Base-by-base conservation (phyloP, 2,329 filamentous ascomycete species). In the Pestalotiopsis fici region DNA sequence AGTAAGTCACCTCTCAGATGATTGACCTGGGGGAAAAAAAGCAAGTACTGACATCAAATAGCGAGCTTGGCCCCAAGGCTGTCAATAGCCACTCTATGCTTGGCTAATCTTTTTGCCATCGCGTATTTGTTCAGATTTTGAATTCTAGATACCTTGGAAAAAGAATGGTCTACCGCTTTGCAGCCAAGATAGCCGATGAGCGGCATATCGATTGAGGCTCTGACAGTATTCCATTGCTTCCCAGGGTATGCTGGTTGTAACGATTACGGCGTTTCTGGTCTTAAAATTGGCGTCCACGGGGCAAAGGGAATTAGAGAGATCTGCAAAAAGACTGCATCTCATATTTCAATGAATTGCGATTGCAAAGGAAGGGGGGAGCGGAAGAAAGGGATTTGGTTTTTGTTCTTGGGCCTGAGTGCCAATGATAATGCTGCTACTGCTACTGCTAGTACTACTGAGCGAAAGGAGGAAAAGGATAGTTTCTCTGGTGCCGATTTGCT, bases 41-140 rank as follows among this genome's bases (percentile, higher is more conserved):
- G 21, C 65, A 69, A 18, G 71, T 72, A 72, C 64, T 73, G 54
- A 11, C 65, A 13, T 11, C 12, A 7, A 37, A 9, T 59, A 88
- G 86, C 70, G 86, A 87, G 67, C 75, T 86, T 55, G 86, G 86
- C 1, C 86, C 86, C 68, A 87, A 86, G 79, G 86, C 79, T 12
- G 82, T 88, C 67, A 80, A 85, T 59, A 83, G 80, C 59, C 85
- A 87, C 73, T 86, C 85, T 3, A 85, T 88, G 83, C 81, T 87
- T 27, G 79, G 80, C 65, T 87, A 77, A 27, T 13, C 27, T 27
- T 31, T 12, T 21, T 37, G 5, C 13, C 55, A 25, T n/a, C 37
- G 27, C 28, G 5, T 21, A 15, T 11, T 39, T 37, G 23, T 12
- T 60, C 13, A 27, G 21, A 25, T 56, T 2, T 15, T 11, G 39